Evolutionary conservation across 768 basidiomycete genomes (phyloP), one percentile per base, ranked within the genome.

Genomic region (Suillus weaverae): DNA sequence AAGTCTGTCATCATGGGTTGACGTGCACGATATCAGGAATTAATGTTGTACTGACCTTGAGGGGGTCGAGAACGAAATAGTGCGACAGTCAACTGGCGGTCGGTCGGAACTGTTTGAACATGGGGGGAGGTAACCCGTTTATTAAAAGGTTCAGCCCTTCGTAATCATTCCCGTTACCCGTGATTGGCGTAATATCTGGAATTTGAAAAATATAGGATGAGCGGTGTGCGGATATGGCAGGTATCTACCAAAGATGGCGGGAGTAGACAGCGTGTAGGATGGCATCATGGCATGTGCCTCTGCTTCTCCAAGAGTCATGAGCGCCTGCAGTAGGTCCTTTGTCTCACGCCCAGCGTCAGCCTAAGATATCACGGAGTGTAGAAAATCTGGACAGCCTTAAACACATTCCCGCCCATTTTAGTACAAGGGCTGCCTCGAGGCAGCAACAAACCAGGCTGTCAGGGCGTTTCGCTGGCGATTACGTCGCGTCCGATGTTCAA

Each of bases 221-320:
- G 59, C 53, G 39, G 32, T 35, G 22, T 38, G 8, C 30, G 22
- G 33, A 38, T 62, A 67, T 41, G 44, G 67, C 66, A 64, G 60
- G 61, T 62, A 33, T 43, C 13, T 61, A 68, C 71, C 69, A 55
- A 68, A 60, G 61, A 63, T 56, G 32, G n/a, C 55, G 62, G 41
- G 53, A 32, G 61, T 70, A 61, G 60, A 43, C 71, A 69, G 70
- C 72, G 48, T 69, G 72, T 67, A 53, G 20, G 53, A 30, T 50
- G 48, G 48, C 26, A 30, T 50, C 48, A 50, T 16, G 61, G 61
- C 71, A 71, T 68, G 71, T 61, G 69, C 50, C 63, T 33, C 22
- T n/a, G 61, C 63, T 64, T 35, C 39, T 11, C 50, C 59, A 56
- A 60, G 44, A 48, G 48, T 46, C n/a, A 46, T 46, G 44, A 22